Conservation (phyloP, 805 yeast genomes). For the Barnettozyma siamensis region DNA sequence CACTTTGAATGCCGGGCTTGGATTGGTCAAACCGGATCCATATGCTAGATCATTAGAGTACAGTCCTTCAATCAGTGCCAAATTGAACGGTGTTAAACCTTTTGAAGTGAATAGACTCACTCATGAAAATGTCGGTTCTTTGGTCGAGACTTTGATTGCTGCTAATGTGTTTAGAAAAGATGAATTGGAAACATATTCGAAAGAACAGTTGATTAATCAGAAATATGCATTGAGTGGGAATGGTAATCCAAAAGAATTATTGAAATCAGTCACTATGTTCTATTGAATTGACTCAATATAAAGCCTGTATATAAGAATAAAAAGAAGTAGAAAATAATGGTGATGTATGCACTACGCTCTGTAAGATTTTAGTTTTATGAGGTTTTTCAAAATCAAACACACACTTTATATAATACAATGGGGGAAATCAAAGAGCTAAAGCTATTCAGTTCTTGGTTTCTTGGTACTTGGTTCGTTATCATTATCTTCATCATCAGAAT, state of each 20-base stretch:
- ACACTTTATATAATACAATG: not conserved
- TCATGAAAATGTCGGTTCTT: constrained; percentile 38
- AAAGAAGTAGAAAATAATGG: not conserved
- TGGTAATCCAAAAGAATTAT: constrained; percentile 47
- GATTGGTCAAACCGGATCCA: constrained; percentile 45
- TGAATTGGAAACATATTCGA: constrained; percentile 26
- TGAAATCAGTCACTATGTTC: constrained; percentile 22
- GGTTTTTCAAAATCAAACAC: too few relatives aligned
- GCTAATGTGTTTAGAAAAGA: constrained; percentile 36
- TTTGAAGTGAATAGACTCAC: constrained; percentile 39
- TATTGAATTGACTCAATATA: constrained; percentile 7
- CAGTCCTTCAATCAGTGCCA: constrained; percentile 50
- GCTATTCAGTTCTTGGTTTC: constrained; percentile 8
- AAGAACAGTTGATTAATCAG: constrained; percentile 37
- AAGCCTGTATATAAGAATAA: not conserved
- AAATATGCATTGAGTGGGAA: constrained; percentile 55
- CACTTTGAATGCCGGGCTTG: constrained; percentile 58
- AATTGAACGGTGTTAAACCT: constrained; percentile 33
- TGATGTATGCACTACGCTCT: too few relatives aligned
- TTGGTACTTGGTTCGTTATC: constrained; percentile 8
- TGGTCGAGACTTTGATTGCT: constrained; percentile 35
- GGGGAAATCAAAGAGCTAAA: not conserved
- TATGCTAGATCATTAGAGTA: constrained; percentile 46
- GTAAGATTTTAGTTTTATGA: not conserved
- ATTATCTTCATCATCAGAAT: constrained; percentile 7